Base-by-base conservation (phyloP, 805 yeast genomes). In the Ogataea dorogensis region DNA sequence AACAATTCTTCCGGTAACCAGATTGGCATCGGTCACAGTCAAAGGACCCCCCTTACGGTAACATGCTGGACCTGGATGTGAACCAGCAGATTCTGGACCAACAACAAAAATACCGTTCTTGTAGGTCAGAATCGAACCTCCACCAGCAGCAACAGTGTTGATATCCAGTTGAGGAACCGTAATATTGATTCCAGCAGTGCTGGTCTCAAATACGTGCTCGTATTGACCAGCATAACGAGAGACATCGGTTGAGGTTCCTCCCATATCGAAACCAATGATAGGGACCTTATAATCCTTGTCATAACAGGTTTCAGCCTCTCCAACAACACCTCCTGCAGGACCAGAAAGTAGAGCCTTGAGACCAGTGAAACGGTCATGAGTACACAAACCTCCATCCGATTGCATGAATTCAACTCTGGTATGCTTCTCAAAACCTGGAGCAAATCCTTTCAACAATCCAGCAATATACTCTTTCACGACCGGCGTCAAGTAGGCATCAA, bases 321-420 rank as follows among this genome's bases (percentile, higher is more conserved):
- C 81, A 25, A 75, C 80, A 57, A 75, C 75, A 31, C 81, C 81
- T 28, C 81, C 81, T 28, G 81, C 81, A 2, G 81, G 81, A 4
- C 81, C 81, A 2, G 79, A 73, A 19, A 75, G 59, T 17, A 75
- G 63, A 6, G 79, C 73, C 44, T 68, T 66, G 35, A 75, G 55
- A 3, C 80, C 81, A 4, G 76, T 66, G 49, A 75, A 75, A 35
- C 70, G 66, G 36, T 69, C 65, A 62, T 73, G 71, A 4, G 73
- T 72, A 41, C 73, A 70, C 32, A 75, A 59, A 7, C 81, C 81
- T 24, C 81, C 81, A 53, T 75, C 76, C 6, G 75, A 68, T 51
- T 73, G 79, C 81, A 75, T 75, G 55, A 75, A 75, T 43, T 72
- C 68, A 36, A 74, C 67, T 37, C 64, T 54, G 5, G 66, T 62